Evolutionary conservation across 2,329 filamentous ascomycete genomes (phyloP).

Genomic region (Thermothelomyces thermophilus): DNA sequence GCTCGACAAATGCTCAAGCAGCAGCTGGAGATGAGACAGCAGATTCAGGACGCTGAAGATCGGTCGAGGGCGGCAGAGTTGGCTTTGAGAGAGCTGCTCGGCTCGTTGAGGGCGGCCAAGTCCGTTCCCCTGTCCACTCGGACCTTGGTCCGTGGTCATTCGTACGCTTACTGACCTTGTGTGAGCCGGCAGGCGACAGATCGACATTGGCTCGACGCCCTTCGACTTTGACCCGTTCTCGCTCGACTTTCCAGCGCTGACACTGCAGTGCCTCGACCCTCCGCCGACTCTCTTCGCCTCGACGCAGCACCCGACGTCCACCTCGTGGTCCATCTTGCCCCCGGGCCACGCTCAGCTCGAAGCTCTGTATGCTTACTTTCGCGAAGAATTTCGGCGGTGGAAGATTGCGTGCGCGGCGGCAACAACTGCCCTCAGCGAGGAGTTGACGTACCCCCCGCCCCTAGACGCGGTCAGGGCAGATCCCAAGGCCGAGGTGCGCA

Average conservation of each 20-base stretch:
- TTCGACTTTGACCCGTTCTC: constrained; percentile 80
- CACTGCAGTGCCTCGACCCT: constrained; percentile 70
- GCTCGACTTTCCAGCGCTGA: constrained; percentile 79
- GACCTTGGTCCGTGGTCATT: constrained; percentile 11
- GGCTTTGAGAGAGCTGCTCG: constrained; percentile 74
- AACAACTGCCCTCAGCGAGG: constrained; percentile 45
- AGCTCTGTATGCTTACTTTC: constrained; percentile 61
- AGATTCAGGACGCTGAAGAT: constrained; percentile 64
- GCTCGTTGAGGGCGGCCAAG: constrained; percentile 78
- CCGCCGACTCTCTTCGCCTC: constrained; percentile 78
- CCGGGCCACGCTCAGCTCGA: constrained; percentile 69
- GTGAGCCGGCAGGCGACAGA: constrained; percentile 40
- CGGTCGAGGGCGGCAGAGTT: constrained; percentile 78
- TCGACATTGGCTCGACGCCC: constrained; percentile 49
- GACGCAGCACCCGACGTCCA: constrained; percentile 68
- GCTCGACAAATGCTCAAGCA: constrained; percentile 50
- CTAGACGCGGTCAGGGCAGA: constrained; percentile 36
- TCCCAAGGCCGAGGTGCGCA: constrained; percentile 41
- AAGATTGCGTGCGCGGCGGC: constrained; percentile 46
- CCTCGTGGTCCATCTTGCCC: constrained; percentile 74
- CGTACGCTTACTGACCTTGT: constrained; percentile 5
- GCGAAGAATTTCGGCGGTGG: constrained; percentile 61
- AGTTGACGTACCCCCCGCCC: constrained; percentile 43
- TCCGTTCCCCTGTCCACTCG: constrained; percentile 36
- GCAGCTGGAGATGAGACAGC: constrained; percentile 57